Percentiles rank a stretch among this genome's conserved stretches.
phyloP scores from a whole-genome alignment of 371 early-diverging fungal species.

The Chytridium lagenaria region DNA sequence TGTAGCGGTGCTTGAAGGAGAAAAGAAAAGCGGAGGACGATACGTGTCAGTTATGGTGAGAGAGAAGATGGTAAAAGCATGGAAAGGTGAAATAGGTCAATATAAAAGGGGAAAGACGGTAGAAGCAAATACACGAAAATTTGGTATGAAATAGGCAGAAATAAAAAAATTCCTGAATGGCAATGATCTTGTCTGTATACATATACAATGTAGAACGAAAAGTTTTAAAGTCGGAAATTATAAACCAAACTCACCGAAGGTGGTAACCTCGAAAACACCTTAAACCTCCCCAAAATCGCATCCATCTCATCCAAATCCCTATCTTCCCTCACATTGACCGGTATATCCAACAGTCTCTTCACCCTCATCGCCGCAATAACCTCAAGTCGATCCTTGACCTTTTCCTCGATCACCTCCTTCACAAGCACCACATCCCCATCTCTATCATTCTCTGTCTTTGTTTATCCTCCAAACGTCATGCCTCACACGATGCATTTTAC shows the following conservation, averaged over 20 bases:
- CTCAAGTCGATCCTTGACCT: constrained; percentile 19
- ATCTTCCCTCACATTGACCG: constrained; percentile 22
- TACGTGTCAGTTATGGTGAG: no score
- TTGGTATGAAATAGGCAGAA: no score
- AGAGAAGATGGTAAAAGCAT: background rate
- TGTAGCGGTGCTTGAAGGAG: constrained; percentile 35
- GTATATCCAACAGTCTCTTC: constrained; percentile 27
- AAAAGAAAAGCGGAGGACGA: background rate
- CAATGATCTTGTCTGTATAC: no score
- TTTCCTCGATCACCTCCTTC: background rate
- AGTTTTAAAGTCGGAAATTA: background rate
- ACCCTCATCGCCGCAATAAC: constrained; percentile 31
- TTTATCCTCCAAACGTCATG: constrained; percentile 26
- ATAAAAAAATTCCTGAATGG: no score
- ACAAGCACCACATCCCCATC: background rate
- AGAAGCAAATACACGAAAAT: no score
- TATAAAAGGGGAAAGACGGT: no score
- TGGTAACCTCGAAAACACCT: constrained; percentile 31
- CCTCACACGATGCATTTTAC: constrained; percentile 16
- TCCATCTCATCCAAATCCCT: constrained; percentile 34
- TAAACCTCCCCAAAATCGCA: constrained; percentile 29
- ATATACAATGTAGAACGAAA: no score
- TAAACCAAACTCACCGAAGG: constrained; percentile 27
- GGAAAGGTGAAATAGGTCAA: no score
- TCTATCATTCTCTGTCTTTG: background rate